Conservation (phyloP, 2,329 filamentous ascomycete genomes). For the Aotearoamyces nothofagi region DNA sequence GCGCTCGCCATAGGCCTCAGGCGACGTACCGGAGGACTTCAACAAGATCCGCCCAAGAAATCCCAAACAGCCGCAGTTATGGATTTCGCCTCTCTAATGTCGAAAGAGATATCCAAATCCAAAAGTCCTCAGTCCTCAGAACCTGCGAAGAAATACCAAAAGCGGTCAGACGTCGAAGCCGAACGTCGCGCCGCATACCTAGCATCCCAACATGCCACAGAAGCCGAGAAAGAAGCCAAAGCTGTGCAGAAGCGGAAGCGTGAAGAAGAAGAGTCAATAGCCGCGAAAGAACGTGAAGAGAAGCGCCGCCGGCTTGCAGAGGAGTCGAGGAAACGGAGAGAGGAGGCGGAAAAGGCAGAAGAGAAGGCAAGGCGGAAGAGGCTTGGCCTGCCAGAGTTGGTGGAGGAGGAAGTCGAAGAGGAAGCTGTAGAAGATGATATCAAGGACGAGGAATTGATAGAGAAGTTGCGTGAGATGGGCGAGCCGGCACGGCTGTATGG, state of each 20-base stretch:
- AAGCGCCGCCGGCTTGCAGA: slow-evolving; percentile 72
- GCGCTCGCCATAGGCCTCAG: no score
- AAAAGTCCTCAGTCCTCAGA: slow-evolving; percentile 29
- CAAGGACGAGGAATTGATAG: slow-evolving; percentile 51
- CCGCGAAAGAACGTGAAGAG: slow-evolving; percentile 57
- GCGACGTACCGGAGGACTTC: no score
- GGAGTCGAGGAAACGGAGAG: slow-evolving; percentile 52
- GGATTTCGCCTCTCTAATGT: slow-evolving; percentile 94
- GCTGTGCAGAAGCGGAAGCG: slow-evolving; percentile 69
- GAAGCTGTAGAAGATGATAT: slow-evolving; percentile 45
- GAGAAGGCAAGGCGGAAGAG: slow-evolving; percentile 60
- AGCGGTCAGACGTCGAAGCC: slow-evolving; percentile 74
- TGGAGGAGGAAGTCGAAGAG: slow-evolving; percentile 29
- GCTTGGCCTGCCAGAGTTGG: slow-evolving; percentile 65
- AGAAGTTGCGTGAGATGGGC: slow-evolving; percentile 52
- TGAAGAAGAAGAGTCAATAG: slow-evolving; percentile 69
- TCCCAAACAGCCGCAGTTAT: slow-evolving; percentile 46
- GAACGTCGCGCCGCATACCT: slow-evolving; percentile 67
- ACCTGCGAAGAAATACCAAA: slow-evolving; percentile 59
- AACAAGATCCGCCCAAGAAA: no score
- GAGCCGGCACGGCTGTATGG: slow-evolving; percentile 70
- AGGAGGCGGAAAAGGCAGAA: slow-evolving; percentile 59
- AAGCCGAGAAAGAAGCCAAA: slow-evolving; percentile 54
- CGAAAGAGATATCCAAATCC: slow-evolving; percentile 76
- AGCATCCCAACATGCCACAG: slow-evolving; percentile 63